A percentile compares a stretch with the other conserved stretches of the same genome.
phyloP scores from a whole-genome alignment of 2,329 filamentous ascomycete species.

The Colletotrichum spaethianum region DNA sequence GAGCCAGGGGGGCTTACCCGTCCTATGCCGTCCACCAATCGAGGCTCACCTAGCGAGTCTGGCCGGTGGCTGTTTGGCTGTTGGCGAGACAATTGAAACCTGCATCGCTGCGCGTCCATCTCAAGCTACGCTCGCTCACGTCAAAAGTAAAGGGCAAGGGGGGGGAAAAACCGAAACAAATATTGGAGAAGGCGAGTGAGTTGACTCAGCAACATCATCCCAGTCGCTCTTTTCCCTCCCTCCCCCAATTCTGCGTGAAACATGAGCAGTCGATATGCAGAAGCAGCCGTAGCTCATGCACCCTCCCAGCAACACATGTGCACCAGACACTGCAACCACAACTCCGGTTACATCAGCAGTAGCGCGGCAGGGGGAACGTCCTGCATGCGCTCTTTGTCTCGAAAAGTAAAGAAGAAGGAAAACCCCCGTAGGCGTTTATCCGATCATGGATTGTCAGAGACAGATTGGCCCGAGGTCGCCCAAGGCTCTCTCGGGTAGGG shows the following conservation, averaged over 20 bases:
- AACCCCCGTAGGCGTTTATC: too few relatives aligned
- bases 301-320: not conserved
- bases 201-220: not conserved
- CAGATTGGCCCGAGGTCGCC: not conserved
- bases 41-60: too few relatives aligned
- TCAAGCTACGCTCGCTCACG: not conserved
- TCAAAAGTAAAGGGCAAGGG: not conserved
- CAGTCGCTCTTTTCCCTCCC: not conserved
- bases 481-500: not conserved
- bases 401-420: too few relatives aligned
- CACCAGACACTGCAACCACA: too few relatives aligned
- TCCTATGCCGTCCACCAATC: too few relatives aligned
- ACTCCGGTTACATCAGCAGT: not conserved
- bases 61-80: not conserved
- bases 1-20: too few relatives aligned
- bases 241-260: not conserved
- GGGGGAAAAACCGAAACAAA: slow-evolving; percentile 6
- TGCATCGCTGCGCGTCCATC: not conserved
- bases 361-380: not conserved
- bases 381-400: not conserved
- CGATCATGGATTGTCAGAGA: not conserved
- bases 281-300: not conserved
- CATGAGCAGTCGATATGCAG: not conserved
- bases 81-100: not conserved
- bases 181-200: not conserved